These are phyloP conservation scores for Picea glauca DNA, from an alignment of 75 land plant species.

Conservation along the genomic window DNA sequence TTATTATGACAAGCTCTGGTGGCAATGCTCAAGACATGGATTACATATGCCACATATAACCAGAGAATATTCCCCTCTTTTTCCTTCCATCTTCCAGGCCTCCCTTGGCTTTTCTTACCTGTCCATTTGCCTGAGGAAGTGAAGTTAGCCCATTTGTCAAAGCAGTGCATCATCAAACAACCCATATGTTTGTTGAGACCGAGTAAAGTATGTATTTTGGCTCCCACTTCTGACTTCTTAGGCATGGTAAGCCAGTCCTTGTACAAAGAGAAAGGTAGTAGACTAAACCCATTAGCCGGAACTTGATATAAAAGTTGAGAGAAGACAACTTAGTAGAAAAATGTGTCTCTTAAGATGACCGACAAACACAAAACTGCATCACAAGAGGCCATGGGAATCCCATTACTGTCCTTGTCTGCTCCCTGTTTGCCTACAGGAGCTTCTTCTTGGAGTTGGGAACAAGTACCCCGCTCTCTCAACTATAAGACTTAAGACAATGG, in stretches of 20 bases:
- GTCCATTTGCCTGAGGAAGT: background rate
- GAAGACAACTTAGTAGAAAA: background rate
- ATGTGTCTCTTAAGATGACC: background rate
- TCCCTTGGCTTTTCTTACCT: conserved; percentile 2
- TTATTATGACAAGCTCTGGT: background rate
- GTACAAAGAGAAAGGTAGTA: background rate
- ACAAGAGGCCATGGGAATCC: background rate
- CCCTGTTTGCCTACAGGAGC: background rate
- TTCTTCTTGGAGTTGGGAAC: too few relatives aligned
- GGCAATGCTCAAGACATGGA: background rate
- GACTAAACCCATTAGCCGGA: background rate
- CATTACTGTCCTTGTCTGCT: conserved; percentile 2
- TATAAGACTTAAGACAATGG: too few relatives aligned
- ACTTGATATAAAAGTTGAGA: background rate
- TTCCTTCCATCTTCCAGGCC: background rate
- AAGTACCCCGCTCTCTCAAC: too few relatives aligned
- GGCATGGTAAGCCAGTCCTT: too few relatives aligned
- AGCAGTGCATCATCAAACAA: background rate
- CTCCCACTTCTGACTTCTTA: too few relatives aligned
- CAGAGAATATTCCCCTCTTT: conserved; percentile 2
- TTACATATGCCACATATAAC: background rate
- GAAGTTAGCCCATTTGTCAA: conserved; percentile 1
- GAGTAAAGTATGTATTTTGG: background rate
- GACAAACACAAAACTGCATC: too few relatives aligned
- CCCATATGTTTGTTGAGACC: background rate